A percentile compares a stretch with the other conserved stretches of the same genome.
phyloP scores from a whole-genome alignment of 2,329 filamentous ascomycete genomes.

The Sclerotinia borealis region DNA sequence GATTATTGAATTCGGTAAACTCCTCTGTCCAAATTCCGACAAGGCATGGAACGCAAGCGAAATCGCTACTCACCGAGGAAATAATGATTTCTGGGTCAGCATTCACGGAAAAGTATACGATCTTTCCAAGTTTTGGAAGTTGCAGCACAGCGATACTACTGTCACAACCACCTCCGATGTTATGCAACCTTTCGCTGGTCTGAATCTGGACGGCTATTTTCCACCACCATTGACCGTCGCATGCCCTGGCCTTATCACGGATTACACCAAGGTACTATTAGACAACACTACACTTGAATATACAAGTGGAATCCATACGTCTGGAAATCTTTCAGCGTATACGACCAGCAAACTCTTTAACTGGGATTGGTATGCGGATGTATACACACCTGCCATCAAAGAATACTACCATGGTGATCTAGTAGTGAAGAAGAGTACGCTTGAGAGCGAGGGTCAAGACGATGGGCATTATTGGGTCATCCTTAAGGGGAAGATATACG shows the following conservation, averaged over 20 bases:
- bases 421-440: constrained; percentile 57
- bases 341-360: constrained; percentile 52
- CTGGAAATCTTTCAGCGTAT: constrained; percentile 56
- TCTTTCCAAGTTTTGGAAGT: constrained; percentile 78
- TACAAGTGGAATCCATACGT: constrained; percentile 57
- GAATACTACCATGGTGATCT: constrained; percentile 84
- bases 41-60: constrained; percentile 77
- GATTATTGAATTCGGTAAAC: constrained; percentile 77
- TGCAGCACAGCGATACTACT: constrained; percentile 71
- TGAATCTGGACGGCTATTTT: constrained; percentile 81
- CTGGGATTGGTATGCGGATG: constrained; percentile 69
- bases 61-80: constrained; percentile 63
- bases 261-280: constrained; percentile 49
- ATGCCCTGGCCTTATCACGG: constrained; percentile 66
- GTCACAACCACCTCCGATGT: constrained; percentile 52
- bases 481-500: constrained; percentile 71
- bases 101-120: constrained; percentile 89
- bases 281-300: constrained; percentile 57
- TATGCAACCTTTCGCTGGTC: constrained; percentile 75
- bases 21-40: constrained; percentile 86
- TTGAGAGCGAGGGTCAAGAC: constrained; percentile 61
- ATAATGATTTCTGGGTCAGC: constrained; percentile 78
- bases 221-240: constrained; percentile 66
- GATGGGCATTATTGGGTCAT: constrained; percentile 73
- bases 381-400: constrained; percentile 72